Evolutionary conservation across 1,139 yeast genomes (phyloP), one percentile per base, ranked within the genome.

Genomic region (Debaryomyces singareniensis): DNA sequence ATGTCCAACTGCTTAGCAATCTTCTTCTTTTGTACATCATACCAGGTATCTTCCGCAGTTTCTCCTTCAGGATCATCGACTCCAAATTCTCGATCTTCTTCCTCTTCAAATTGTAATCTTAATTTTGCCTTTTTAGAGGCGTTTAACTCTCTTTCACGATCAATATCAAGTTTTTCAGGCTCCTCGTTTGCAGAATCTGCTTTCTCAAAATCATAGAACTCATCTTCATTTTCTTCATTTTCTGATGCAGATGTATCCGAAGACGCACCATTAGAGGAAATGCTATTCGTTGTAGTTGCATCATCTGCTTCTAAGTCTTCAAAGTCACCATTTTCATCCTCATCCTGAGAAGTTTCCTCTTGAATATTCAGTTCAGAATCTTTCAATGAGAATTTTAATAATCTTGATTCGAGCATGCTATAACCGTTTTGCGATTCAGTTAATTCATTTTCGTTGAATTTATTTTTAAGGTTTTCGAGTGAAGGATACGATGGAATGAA

Each of bases 1-100:
- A 93, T 87, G 40, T 91, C 97, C 42, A 85, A 66, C 60, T 93
- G 98, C 54, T 91, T 89, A 35, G 96, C 91, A 77, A 93, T 89
- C 50, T 89, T 91, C 38, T 95, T 93, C 60, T 93, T 93, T 57
- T 93, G 96, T 55, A 84, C 75, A 52, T 91, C 97, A 53, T 91
- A 93, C 98, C 98, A 93, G 1, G 96, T 87, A 45, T 91, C 96
- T 27, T 82, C 83, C 49, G 79, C 83, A 16, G 75, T 77, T 36
- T 69, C 80, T 23, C 79, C 82, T 52, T 80, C 87, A 13, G 81
- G 80, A 39, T 79, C 86, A 36, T 78, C 84, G 10, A 75, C 84
- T 3, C 78, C 82, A 42, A 73, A 71, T 37, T 83, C 87, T 28
- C 84, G 69, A 40, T 81, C 89, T 54, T 85, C 95, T 58, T 83